Evolutionary conservation across 2,329 filamentous ascomycete species (phyloP).

Genomic region (Trichoderma koningii): DNA sequence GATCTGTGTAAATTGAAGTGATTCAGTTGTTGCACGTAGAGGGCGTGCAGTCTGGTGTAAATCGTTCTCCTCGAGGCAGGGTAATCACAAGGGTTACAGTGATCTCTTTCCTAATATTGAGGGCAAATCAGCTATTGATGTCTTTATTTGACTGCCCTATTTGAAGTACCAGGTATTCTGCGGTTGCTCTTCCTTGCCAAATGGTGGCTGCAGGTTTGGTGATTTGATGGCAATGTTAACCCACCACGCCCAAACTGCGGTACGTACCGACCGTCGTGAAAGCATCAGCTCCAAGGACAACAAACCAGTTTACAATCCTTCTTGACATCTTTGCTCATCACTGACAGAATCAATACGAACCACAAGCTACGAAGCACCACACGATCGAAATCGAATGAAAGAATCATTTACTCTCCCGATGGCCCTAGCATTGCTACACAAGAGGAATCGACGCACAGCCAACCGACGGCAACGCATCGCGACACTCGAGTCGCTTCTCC

Average conservation of each 20-base stretch:
- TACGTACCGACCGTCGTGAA: not conserved
- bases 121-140: too few species aligned
- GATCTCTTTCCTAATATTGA: too few species aligned
- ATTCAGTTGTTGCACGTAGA: conserved; percentile 8
- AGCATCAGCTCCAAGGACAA: not conserved
- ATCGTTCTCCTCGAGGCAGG: not conserved
- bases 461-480: not conserved
- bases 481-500: conserved; percentile 1
- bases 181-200: not conserved
- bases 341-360: not conserved
- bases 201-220: conserved; percentile 6
- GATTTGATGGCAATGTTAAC: not conserved
- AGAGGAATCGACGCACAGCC: not conserved
- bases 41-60: too few species aligned
- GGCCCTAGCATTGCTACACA: conserved; percentile 5
- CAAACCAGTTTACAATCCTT: not conserved
- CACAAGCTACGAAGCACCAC: not conserved
- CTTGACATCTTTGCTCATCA: not conserved
- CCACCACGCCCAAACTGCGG: not conserved
- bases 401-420: not conserved
- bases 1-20: conserved; percentile 8
- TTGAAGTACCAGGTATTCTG: not conserved
- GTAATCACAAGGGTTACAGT: too few species aligned
- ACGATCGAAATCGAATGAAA: not conserved
- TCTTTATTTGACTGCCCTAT: too few species aligned